phyloP scores from a whole-genome alignment of 495 filamentous ascomycete genomes.

The Paragyromitra xinjiangensis region DNA sequence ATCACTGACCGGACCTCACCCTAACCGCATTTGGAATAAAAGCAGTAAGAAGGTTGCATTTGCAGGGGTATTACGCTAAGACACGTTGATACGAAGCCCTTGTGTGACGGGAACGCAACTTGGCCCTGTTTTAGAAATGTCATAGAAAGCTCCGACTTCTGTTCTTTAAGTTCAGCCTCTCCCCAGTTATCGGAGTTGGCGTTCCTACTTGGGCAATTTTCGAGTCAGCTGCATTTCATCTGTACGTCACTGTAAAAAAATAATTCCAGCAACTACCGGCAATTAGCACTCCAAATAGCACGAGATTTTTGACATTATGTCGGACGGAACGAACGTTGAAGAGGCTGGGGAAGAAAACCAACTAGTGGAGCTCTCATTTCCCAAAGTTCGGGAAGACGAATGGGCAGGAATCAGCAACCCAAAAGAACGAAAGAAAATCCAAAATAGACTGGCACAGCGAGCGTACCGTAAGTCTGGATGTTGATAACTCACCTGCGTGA shows the following conservation, averaged over 20 bases:
- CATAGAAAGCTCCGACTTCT: neutral
- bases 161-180: neutral
- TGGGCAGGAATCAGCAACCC: constrained; percentile 34
- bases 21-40: constrained; percentile 28
- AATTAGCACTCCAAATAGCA: neutral
- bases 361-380: neutral
- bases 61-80: neutral
- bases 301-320: neutral
- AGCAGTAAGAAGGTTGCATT: constrained; percentile 29
- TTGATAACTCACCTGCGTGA: neutral
- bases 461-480: constrained; percentile 52
- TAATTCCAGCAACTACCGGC: neutral
- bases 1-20: neutral
- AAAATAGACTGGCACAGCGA: constrained; percentile 54
- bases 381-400: constrained; percentile 7
- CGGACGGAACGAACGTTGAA: neutral
- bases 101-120: neutral
- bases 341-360: neutral
- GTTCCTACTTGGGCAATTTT: constrained; percentile 35
- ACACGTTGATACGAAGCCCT: neutral
- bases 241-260: neutral
- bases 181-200: neutral
- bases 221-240: constrained; percentile 19
- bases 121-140: neutral
- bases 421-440: constrained; percentile 52